Conservation (phyloP, 2,329 filamentous ascomycete species). For the Ophioceras dolichostomum region DNA sequence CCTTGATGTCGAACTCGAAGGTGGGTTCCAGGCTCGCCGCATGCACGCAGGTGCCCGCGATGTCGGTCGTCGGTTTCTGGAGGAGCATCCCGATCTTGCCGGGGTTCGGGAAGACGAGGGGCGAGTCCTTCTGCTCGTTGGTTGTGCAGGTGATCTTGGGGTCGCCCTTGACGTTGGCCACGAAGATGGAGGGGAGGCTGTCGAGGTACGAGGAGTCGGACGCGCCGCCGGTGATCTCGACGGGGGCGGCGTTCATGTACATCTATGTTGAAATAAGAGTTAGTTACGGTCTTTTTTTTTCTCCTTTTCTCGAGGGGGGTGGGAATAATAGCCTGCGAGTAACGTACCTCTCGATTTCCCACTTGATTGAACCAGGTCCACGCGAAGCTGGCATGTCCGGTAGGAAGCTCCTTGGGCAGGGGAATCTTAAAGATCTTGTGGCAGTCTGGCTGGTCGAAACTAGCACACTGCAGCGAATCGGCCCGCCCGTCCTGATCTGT, state of each 20-base stretch:
- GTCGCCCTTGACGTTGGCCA: slow-evolving; percentile 34
- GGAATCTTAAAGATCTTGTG: slow-evolving; percentile 10
- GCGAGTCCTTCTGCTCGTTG: slow-evolving; percentile 6
- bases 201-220: slow-evolving; percentile 19
- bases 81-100: slow-evolving; percentile 11
- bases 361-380: slow-evolving; percentile 50
- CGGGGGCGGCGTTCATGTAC: slow-evolving; percentile 54
- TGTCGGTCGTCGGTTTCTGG: slow-evolving; percentile 7
- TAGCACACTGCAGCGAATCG: slow-evolving; percentile 8
- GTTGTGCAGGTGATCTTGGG: slow-evolving; percentile 7
- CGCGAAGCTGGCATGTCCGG: slow-evolving; percentile 33
- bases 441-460: slow-evolving; percentile 9
- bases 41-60: slow-evolving; percentile 9
- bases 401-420: slow-evolving; percentile 10
- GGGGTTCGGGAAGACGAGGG: slow-evolving; percentile 13
- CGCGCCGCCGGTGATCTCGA: slow-evolving; percentile 28
- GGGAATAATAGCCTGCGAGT: too few relatives aligned
- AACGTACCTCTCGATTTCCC: slow-evolving; percentile 17
- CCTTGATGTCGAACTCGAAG: slow-evolving; percentile 7
- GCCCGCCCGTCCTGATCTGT: slow-evolving; percentile 6
- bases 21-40: slow-evolving; percentile 5
- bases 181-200: slow-evolving; percentile 40
- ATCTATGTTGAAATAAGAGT: slow-evolving; percentile 25
- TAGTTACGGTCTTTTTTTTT: not conserved
- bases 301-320: not conserved